Evolutionary conservation across 2,329 filamentous ascomycete genomes (phyloP).

Genomic region (Xylariaceae sp.): DNA sequence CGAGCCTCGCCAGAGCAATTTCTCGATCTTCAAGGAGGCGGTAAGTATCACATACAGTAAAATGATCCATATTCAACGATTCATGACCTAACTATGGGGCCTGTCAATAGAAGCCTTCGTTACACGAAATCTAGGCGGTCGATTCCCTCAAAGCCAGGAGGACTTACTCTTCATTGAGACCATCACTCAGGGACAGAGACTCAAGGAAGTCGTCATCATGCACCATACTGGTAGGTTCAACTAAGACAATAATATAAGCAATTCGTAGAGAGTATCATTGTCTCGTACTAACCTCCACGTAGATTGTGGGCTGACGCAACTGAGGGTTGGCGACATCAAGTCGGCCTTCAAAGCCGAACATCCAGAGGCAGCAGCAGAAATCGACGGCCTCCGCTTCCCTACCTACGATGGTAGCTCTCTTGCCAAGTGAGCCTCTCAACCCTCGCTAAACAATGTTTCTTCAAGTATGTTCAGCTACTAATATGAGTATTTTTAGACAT

Average conservation of each 20-base stretch:
- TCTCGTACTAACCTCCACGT: not conserved
- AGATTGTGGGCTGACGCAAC: not conserved
- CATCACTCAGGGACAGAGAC: not conserved
- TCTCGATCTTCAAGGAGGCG: not conserved
- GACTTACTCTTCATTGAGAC: not conserved
- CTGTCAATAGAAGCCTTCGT: not conserved
- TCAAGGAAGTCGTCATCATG: conserved; percentile 1
- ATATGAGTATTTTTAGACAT: not conserved
- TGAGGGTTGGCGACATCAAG: not conserved
- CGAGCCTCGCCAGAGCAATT: not conserved
- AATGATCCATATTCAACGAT: not conserved
- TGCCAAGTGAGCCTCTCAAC: conserved; percentile 3
- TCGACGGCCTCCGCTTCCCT: not conserved
- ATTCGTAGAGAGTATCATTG: too few relatives aligned
- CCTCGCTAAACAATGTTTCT: too few relatives aligned
- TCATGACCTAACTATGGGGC: not conserved
- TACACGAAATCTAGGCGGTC: not conserved
- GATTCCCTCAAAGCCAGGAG: not conserved
- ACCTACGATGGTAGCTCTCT: not conserved
- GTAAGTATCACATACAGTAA: not conserved
- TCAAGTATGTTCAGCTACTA: not conserved
- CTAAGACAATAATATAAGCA: not conserved
- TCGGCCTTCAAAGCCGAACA: not conserved
- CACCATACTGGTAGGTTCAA: not conserved
- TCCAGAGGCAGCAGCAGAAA: not conserved